A percentile compares a stretch with the other conserved stretches of the same genome.
Conservation (phyloP, 177 flowering plant species). For the Vitis hybrid region DNA sequence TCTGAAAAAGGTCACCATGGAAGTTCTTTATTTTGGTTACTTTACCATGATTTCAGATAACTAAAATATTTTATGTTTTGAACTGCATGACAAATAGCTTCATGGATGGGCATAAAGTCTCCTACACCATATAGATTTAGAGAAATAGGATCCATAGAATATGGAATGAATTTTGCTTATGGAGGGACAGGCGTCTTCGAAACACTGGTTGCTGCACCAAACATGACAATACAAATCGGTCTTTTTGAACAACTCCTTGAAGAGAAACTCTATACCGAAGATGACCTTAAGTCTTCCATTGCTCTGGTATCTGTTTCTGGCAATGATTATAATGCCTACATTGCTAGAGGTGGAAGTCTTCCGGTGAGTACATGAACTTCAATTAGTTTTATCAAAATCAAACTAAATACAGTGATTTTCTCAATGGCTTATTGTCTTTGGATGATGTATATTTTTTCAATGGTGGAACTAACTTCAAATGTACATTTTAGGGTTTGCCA, state of each 20-base stretch:
- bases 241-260: conserved; percentile 38
- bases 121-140: conserved; percentile 44
- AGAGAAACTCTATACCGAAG: conserved; percentile 18
- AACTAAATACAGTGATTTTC: not conserved
- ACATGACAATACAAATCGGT: conserved; percentile 61
- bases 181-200: conserved; percentile 75
- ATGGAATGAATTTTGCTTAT: conserved; percentile 67
- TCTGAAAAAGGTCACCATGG: not conserved
- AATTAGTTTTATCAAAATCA: no score
- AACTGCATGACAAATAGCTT: conserved; percentile 32
- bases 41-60: not conserved
- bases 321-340: conserved; percentile 50
- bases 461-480: no score
- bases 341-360: conserved; percentile 14
- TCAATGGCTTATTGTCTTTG: no score
- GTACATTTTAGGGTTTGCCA: conserved; percentile 18
- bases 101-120: conserved; percentile 39
- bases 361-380: conserved; percentile 16
- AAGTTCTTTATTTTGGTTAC: not conserved
- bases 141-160: conserved; percentile 1
- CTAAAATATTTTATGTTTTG: not conserved
- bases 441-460: not conserved
- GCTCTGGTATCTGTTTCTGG: conserved; percentile 53
- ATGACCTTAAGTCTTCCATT: conserved; percentile 39
- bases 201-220: conserved; percentile 39